Evolutionary conservation across 148 eudicot genomes (phyloP).

Genomic region (Spergularia marina): DNA sequence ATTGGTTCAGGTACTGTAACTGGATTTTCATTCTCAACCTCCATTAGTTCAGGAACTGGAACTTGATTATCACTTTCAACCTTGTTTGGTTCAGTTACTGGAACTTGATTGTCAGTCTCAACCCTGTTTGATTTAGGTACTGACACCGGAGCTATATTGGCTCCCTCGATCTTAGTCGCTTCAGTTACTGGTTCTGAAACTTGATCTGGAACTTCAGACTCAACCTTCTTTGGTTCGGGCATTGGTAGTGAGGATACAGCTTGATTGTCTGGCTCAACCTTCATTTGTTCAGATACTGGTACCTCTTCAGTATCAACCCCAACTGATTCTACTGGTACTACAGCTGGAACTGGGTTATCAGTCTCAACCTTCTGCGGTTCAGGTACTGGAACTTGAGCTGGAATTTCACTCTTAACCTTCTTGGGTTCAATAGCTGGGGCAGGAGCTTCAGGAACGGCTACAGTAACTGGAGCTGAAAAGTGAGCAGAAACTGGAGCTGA

Average conservation of each 20-base stretch:
- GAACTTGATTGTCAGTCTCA: not conserved
- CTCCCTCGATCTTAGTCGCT: not conserved
- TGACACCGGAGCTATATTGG: not conserved
- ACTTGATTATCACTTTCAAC: no score
- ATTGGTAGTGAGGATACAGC: not conserved
- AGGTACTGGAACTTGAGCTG: slow-evolving; percentile 2
- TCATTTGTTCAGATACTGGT: not conserved
- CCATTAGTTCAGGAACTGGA: not conserved
- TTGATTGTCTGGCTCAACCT: not conserved
- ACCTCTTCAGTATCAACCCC: not conserved
- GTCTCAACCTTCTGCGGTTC: slow-evolving; percentile 2
- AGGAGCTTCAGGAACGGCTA: not conserved
- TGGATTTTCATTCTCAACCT: not conserved
- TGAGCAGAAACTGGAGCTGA: not conserved
- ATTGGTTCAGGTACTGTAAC: not conserved
- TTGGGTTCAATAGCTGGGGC: not conserved
- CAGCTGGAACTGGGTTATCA: not conserved
- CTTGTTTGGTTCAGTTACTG: not conserved
- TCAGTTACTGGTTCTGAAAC: not conserved
- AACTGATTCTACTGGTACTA: not conserved
- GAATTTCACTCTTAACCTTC: not conserved
- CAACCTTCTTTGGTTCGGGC: not conserved
- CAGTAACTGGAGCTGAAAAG: not conserved
- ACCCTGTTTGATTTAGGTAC: slow-evolving; percentile 1
- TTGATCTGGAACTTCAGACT: not conserved